Percentiles rank a stretch among this genome's conserved stretches.
Evolutionary conservation across 805 yeast genomes (phyloP).

Genomic region (Ogataea philodendri): DNA sequence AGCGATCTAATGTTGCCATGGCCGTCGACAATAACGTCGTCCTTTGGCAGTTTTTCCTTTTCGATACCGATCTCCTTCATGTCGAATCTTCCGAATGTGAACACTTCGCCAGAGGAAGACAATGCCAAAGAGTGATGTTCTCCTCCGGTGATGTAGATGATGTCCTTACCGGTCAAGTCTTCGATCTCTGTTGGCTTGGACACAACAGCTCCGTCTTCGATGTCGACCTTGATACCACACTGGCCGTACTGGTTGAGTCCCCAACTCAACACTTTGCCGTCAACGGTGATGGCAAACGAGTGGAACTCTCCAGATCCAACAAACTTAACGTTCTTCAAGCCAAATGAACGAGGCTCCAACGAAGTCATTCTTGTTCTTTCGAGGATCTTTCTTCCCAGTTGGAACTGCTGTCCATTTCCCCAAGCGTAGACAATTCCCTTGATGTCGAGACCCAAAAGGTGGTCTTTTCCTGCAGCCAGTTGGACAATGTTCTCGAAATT

Average conservation of each 20-base stretch:
- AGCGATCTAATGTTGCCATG: conserved; percentile 81
- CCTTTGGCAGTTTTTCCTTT: conserved; percentile 61
- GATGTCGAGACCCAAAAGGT: conserved; percentile 75
- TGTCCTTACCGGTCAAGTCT: conserved; percentile 56
- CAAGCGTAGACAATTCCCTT: conserved; percentile 90
- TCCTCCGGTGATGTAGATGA: conserved; percentile 77
- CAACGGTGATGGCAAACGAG: conserved; percentile 82
- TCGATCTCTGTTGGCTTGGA: conserved; percentile 71
- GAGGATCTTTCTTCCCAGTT: conserved; percentile 81
- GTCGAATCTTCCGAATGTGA: conserved; percentile 87
- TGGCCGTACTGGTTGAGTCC: conserved; percentile 97
- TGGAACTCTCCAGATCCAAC: conserved; percentile 95
- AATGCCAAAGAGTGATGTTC: conserved; percentile 90
- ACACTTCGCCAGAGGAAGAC: conserved; percentile 67
- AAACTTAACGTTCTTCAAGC: conserved; percentile 71
- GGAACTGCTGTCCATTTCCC: conserved; percentile 96
- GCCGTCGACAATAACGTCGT: conserved; percentile 66
- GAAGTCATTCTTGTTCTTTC: conserved; percentile 75
- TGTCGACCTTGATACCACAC: conserved; percentile 76
- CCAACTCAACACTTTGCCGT: conserved; percentile 79
- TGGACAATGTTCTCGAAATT: conserved; percentile 70
- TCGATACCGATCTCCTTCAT: conserved; percentile 90
- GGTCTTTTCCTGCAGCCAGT: conserved; percentile 92
- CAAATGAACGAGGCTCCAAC: conserved; percentile 79
- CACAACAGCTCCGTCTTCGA: conserved; percentile 84